phyloP scores from a whole-genome alignment of 2,329 filamentous ascomycete genomes.

The Colletotrichum sp. region DNA sequence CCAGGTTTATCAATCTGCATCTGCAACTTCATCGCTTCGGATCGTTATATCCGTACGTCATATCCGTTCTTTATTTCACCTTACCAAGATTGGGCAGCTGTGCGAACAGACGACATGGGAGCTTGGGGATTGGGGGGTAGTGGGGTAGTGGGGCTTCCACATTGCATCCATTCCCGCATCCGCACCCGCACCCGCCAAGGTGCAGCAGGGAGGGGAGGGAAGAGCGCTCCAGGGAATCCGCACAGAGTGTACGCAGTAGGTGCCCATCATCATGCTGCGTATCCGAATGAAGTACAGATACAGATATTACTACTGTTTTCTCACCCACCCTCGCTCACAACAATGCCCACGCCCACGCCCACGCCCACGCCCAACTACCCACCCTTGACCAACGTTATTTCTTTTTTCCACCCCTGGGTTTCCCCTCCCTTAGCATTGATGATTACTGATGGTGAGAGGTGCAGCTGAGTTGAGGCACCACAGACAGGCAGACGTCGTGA shows the following conservation, averaged over 20 bases:
- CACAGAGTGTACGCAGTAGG: background rate
- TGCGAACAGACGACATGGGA: constrained; percentile 5
- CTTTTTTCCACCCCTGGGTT: background rate
- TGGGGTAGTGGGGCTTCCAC: background rate
- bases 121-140: background rate
- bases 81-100: constrained; percentile 7
- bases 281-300: background rate
- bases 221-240: background rate
- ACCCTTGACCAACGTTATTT: background rate
- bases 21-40: background rate
- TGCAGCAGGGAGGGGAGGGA: background rate
- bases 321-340: background rate
- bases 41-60: background rate
- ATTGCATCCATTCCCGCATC: background rate
- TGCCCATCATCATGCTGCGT: background rate
- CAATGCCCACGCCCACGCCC: background rate
- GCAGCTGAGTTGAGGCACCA: background rate
- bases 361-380: background rate
- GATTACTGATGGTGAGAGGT: background rate
- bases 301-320: background rate
- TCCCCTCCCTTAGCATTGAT: background rate
- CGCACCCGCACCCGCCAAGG: background rate
- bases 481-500: background rate
- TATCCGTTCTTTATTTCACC: background rate
- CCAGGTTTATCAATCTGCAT: background rate